A percentile compares a stretch with the other conserved stretches of the same genome.
Conservation (phyloP, 139 green algal genomes). For the Chlorella vulgaris region DNA sequence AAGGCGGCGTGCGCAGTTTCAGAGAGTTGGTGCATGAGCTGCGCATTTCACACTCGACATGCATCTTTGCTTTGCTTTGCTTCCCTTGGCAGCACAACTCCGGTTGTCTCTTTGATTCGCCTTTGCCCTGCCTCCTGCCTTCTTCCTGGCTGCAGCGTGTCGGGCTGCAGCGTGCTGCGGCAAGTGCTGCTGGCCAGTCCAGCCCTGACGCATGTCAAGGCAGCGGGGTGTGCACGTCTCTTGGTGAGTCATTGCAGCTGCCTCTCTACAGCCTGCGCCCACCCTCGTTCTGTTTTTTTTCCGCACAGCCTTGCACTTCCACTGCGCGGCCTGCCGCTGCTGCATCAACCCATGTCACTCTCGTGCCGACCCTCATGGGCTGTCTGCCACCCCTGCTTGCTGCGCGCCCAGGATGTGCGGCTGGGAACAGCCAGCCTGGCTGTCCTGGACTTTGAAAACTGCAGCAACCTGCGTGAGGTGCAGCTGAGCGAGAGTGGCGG, state of each 20-base stretch:
- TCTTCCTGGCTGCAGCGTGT: slow-evolving; percentile 16
- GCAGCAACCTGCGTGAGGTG: slow-evolving; percentile 18
- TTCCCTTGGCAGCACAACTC: too few relatives aligned
- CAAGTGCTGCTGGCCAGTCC: slow-evolving; percentile 25
- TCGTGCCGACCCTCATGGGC: not conserved
- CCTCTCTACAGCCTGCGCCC: too few relatives aligned
- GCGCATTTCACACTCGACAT: not conserved
- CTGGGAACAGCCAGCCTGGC: slow-evolving; percentile 1
- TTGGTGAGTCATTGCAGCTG: slow-evolving; percentile 12
- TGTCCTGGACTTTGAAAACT: slow-evolving; percentile 23
- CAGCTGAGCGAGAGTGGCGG: not conserved
- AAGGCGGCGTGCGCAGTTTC: not conserved
- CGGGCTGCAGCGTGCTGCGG: slow-evolving; percentile 22
- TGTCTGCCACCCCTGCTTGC: not conserved
- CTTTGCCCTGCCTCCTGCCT: too few relatives aligned
- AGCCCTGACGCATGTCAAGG: not conserved
- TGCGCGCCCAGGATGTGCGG: slow-evolving; percentile 13
- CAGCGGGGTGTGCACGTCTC: slow-evolving; percentile 1
- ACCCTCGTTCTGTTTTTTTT: too few relatives aligned
- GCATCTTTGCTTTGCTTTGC: too few relatives aligned
- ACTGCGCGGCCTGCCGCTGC: not conserved
- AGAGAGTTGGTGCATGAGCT: not conserved
- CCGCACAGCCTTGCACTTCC: too few relatives aligned
- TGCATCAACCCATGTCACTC: not conserved
- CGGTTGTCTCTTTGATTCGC: too few relatives aligned